Evolutionary conservation across 345 rosid species (phyloP), one percentile per base, ranked within the genome.

Genomic region (Gossypium stocksii): DNA sequence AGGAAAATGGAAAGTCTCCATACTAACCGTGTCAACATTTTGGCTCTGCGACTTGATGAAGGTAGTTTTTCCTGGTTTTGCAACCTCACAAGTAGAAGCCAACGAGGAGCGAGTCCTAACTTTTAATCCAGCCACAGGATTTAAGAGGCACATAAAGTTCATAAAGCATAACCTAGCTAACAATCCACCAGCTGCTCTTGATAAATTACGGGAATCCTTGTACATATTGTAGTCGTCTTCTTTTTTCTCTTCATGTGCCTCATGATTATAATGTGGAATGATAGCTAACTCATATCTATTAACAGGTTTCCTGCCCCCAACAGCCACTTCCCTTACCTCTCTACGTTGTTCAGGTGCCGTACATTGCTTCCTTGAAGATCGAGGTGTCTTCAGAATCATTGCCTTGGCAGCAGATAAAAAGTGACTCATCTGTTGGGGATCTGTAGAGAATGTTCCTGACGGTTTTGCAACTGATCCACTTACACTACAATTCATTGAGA

Each of bases 361-460:
- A 56, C 74, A 86, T 77, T 88, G 88, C 79, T 83, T 87, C 77
- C 82, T 86, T 14, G 89, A 82, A 74, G 94, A 80, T 8, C 86
- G 94, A 77, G 91, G 80, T 75, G 85, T 85, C 81, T 87, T 86
- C 79, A 90, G 65, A 75, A 97, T 80, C 96, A 91, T 90, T 8
- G 96, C 98, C 89, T 87, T 88, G 16, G 99, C 98, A 41, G 99
- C 98, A 27, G 99, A 97, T 80, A 93, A 85, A 81, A 93, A 93
- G 4, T 96, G 96, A 53, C 79, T 90, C 92, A 95, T 81, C 92
- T 95, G 85, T 34, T 84, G 87, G 51, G 66, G 66, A 82, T 91
- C 93, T 0, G 80, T 76, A 8, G 85, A 78, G 65, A 80, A 82
- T 17, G 85, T 87, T 74, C 86, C 86, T 10, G 87, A 78, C 29